Evolutionary conservation across 345 rosid species (phyloP), one percentile per base, ranked within the genome.

Genomic region (Isatis tinctoria): DNA sequence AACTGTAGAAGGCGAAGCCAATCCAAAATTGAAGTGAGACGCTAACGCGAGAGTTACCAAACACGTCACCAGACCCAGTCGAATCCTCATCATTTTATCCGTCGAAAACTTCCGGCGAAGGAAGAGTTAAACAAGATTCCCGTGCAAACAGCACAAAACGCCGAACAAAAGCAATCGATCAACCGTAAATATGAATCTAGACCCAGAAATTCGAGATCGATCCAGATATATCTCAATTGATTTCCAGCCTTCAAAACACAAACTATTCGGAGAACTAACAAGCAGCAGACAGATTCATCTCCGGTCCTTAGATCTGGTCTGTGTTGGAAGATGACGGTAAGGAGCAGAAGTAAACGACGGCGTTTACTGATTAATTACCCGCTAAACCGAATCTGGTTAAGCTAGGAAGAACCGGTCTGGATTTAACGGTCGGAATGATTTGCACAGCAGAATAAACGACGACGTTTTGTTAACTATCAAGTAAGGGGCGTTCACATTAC

Each of bases 1-100:
- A 22, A 76, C 85, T 0, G 87, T 79, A 4, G 84, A 69, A 27
- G 76, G 79, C 0, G 67, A 76, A 20, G 85, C 81, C 45, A 73
- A 67, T 36, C 79, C 74, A 11, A 48, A 62, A 6, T 74, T 69
- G 24, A 45, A 2, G 11, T 45, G 24, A 45, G 2, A 7, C 2
- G 24, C 24, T 8, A 45, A 45, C 10, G 60, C 51, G 39, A 70
- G 51, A 45, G 56, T 45, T 32, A 72, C 70, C 47, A 72, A 67
- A 17, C 66, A 51, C 65, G 66, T n/a, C 11, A 45, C 57, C 8
- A 30, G 4, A 69, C 13, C 43, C 0, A 58, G 10, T 44, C n/a
- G 6, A 14, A 58, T 43, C 56, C 9, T 57, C 73, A 56, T 69
- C 40, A 56, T 69, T 44, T 41, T 43, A 56, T 10, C 54, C 27